phyloP scores from a whole-genome alignment of 2,329 filamentous ascomycete species.

The Fonsecaea nubica region DNA sequence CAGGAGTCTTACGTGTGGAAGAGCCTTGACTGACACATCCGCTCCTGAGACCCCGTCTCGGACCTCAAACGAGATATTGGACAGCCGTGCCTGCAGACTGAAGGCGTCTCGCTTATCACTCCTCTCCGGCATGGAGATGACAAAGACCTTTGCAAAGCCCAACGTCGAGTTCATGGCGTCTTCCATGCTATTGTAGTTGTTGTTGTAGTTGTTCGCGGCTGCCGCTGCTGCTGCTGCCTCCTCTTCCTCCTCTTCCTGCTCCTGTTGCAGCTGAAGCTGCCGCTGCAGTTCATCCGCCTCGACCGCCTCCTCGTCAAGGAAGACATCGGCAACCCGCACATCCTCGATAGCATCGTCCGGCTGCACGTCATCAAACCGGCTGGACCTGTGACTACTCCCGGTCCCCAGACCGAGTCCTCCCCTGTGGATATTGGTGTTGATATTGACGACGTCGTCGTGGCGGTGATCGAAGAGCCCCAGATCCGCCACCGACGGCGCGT shows the following conservation, averaged over 20 bases:
- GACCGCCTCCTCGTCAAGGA: not conserved
- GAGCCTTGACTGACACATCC: constrained; percentile 31
- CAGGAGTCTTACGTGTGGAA: constrained; percentile 30
- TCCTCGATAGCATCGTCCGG: constrained; percentile 3
- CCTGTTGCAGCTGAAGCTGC: not conserved
- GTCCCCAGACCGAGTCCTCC: not conserved
- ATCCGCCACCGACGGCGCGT: not conserved
- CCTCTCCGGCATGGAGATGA: constrained; percentile 55
- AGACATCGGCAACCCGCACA: not conserved
- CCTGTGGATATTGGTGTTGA: not conserved
- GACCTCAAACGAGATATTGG: constrained; percentile 40
- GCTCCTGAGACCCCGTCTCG: constrained; percentile 35
- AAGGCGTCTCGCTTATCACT: constrained; percentile 59
- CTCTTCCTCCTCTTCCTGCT: not conserved
- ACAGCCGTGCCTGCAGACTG: constrained; percentile 51
- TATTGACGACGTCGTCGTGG: not conserved
- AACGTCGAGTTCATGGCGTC: constrained; percentile 32
- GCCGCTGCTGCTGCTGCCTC: no score
- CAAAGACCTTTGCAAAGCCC: constrained; percentile 51
- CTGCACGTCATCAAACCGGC: constrained; percentile 3
- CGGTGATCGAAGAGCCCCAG: not conserved
- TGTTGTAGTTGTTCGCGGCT: no score
- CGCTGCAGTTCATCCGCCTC: not conserved
- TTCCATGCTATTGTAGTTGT: not conserved
- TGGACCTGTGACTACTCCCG: not conserved